These are phyloP conservation scores for Penicillium sp. DNA, from an alignment of 2,329 filamentous ascomycete species.

Conservation along the genomic window DNA sequence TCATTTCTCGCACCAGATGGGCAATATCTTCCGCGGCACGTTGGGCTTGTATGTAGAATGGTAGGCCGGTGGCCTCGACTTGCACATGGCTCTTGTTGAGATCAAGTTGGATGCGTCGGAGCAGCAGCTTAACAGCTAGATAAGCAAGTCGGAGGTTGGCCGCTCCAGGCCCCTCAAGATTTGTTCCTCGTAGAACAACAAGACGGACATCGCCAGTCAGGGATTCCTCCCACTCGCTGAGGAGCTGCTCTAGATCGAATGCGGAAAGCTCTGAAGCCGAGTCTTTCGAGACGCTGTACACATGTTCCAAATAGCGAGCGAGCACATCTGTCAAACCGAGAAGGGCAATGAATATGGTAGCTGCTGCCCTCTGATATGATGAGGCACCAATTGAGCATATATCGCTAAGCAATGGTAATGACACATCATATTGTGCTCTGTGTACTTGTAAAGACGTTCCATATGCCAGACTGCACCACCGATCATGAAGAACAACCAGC, in stretches of 20 bases:
- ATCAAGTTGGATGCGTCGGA: slow-evolving; percentile 51
- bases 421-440: slow-evolving; percentile 51
- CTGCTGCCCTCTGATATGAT: slow-evolving; percentile 23
- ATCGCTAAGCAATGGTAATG: slow-evolving; percentile 39
- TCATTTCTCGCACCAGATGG: slow-evolving; percentile 49
- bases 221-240: slow-evolving; percentile 50
- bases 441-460: slow-evolving; percentile 55
- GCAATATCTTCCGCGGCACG: slow-evolving; percentile 53
- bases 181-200: slow-evolving; percentile 46
- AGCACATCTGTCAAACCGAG: slow-evolving; percentile 48
- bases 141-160: slow-evolving; percentile 56
- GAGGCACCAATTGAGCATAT: slow-evolving; percentile 19
- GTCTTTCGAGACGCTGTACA: slow-evolving; percentile 28
- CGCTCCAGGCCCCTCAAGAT: slow-evolving; percentile 46
- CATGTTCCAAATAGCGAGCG: slow-evolving; percentile 34
- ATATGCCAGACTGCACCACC: slow-evolving; percentile 56
- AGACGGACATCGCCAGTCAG: slow-evolving; percentile 40
- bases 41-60: slow-evolving; percentile 40
- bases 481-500: slow-evolving; percentile 56
- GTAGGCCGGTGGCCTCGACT: slow-evolving; percentile 2
- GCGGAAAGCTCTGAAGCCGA: slow-evolving; percentile 23
- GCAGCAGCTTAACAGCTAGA: slow-evolving; percentile 49
- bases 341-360: slow-evolving; percentile 49
- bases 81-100: slow-evolving; percentile 8
- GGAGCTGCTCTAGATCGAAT: slow-evolving; percentile 30